A percentile compares a stretch with the other conserved stretches of the same genome.
Conservation (phyloP, 192 early-diverging fungal genomes). For the Podila clonocystis region DNA sequence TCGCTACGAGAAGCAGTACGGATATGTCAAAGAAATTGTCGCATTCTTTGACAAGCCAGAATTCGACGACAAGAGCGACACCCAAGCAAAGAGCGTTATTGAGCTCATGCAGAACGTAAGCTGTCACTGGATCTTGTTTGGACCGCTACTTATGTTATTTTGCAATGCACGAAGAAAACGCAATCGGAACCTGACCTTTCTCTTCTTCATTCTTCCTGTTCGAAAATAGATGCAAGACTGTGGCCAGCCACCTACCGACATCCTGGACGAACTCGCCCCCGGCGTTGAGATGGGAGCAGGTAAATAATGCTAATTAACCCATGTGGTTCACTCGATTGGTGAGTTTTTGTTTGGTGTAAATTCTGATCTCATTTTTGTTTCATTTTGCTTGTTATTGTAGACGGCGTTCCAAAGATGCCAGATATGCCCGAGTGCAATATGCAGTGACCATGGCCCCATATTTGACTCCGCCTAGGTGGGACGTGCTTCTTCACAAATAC, state of each 20-base stretch:
- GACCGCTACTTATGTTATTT: too few species aligned
- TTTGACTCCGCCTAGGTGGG: too few species aligned
- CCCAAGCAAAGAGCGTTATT: constrained; percentile 76
- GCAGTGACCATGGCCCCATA: constrained; percentile 7
- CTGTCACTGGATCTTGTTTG: too few species aligned
- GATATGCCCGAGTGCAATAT: constrained; percentile 65
- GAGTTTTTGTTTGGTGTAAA: too few species aligned
- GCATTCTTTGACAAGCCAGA: constrained; percentile 78
- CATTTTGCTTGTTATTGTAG: constrained; percentile 2
- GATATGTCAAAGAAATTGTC: constrained; percentile 84
- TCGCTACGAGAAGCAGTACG: constrained; percentile 83
- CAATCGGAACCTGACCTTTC: background rate
- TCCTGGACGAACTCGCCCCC: constrained; percentile 91
- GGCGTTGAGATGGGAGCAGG: constrained; percentile 81
- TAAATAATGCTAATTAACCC: too few species aligned
- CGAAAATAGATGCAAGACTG: constrained; percentile 88
- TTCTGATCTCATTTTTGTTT: too few species aligned
- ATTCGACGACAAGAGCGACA: constrained; percentile 74
- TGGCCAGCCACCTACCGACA: constrained; percentile 93
- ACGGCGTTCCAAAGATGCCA: constrained; percentile 62
- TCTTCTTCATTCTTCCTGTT: constrained; percentile 7
- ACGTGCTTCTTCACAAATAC: too few species aligned
- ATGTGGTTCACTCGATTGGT: too few species aligned
- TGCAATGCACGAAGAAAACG: too few species aligned
- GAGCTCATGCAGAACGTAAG: constrained; percentile 93